Evolutionary conservation across 768 basidiomycete species (phyloP), one percentile per base, ranked within the genome.

Genomic region (Psilocybe cubensis): DNA sequence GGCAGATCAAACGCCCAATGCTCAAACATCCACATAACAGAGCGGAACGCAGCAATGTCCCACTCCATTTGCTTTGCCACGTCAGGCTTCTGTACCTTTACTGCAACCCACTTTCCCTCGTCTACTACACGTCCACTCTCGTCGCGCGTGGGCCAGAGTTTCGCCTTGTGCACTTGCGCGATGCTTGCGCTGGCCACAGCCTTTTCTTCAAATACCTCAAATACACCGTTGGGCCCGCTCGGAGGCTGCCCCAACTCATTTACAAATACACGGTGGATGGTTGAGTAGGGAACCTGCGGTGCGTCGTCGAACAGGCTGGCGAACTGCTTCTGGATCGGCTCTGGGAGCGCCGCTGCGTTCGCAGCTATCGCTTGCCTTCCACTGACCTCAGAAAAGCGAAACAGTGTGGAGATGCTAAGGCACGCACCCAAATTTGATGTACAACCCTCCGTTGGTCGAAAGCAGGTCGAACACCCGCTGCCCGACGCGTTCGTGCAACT

Each of bases 11-110:
- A 98, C 2, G 91, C 78, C 78, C 85, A 87, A 27, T 87, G 76
- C 63, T 91, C 87, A 61, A 88, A 91, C 67, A 87, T 77, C 88
- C 88, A 91, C 87, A 91, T 91, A 2, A 89, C 88, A 3, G 76
- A 61, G n/a, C 83, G 74, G 66, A 85, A 91, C 3, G 82, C 85
- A 27, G 79, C 86, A 11, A 94, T 75, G 66, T 94, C 92, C 84
- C 88, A 93, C 60, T 91, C 86, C 76, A 91, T 88, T 74, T 97
- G 95, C 63, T 83, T 91, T 49, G 80, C 81, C 5, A 98, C 92
- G 29, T 86, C 89, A 2, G 93, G 94, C 65, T 96, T 96, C 75
- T 97, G 94, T 20, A 92, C 79, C 75, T 98, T 98, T 59, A 98
- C 95, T 0, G 95, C 96, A 1, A 98, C 94, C 83, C 88, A 89